A percentile compares a stretch with the other conserved stretches of the same genome.
These are phyloP conservation scores for Poa annua DNA, from an alignment of 176 grass and related monocot species.

Conservation along the genomic window DNA sequence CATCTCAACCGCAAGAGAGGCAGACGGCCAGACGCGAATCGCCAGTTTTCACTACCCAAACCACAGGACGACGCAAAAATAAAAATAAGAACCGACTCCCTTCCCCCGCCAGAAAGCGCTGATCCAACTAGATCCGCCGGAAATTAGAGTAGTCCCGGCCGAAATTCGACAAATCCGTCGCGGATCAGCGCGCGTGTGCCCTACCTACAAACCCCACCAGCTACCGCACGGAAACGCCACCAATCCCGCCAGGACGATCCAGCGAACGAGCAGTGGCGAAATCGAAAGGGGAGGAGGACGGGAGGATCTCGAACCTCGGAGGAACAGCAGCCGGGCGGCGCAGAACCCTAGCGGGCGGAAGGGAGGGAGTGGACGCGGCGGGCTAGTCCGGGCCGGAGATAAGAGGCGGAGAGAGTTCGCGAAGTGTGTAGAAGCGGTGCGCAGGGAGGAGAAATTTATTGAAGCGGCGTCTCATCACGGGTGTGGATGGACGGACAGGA, in stretches of 20 bases:
- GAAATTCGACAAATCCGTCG: neutral
- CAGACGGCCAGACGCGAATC: neutral
- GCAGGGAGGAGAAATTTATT: neutral
- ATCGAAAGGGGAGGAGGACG: neutral
- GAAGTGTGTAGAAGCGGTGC: neutral
- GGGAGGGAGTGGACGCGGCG: neutral
- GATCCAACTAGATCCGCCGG: neutral
- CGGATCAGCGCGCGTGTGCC: neutral
- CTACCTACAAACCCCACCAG: neutral
- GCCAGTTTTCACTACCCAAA: neutral
- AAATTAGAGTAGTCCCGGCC: neutral
- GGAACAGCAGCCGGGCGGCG: neutral
- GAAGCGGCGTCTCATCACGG: neutral
- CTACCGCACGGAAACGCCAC: neutral
- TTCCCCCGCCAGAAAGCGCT: neutral
- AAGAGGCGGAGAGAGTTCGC: neutral
- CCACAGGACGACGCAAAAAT: neutral
- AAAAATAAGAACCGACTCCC: neutral
- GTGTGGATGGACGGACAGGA: neutral
- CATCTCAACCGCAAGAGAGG: neutral
- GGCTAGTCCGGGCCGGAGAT: neutral
- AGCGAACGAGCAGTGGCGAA: neutral
- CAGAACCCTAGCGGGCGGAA: conserved; percentile 18
- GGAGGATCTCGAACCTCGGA: conserved; percentile 14
- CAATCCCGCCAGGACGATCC: neutral